Base-by-base conservation (phyloP, 2,329 filamentous ascomycete species). In the Arthroderma sp. region DNA sequence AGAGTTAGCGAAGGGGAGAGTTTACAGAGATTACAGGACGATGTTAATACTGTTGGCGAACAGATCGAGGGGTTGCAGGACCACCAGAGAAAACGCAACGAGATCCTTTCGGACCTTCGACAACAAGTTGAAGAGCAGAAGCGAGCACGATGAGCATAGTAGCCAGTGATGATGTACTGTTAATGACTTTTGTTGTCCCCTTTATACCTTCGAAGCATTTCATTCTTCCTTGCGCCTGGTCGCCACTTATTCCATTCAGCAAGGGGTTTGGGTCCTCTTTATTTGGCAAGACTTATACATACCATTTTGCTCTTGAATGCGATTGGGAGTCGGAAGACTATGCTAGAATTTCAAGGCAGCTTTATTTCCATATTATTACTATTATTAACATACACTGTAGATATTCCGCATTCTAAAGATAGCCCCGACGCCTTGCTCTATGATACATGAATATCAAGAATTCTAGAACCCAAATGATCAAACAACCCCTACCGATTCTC, bases 1-100 rank as follows among this genome's bases (percentile, higher is more conserved):
- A 51, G 61, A 70, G 56, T 63, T 42, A 79, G 80, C 57, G 77
- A 75, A 5, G 87, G 85, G 0, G 77, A 81, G 50, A 77, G 75
- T 49, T 62, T 96, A 49, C 83, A 87, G 64, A 78, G 80, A 33
- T 78, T 95, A 36, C 71, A 77, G 47, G 88, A 94, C 33, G 91
- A 98, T 65, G 75, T 98, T 60, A 76, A 83, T 56, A 84, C 85
- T 38, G 85, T 98, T n/a, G 81, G 77, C 57, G 89, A 96, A 66
- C 89, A 98, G 70, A 81, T 98, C 2, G 87, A 95, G 52, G 87
- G 88, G 1, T 63, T 98, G 52, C 87, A 94, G 68, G 68, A 72
- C 49, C 91, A 98, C 70, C 67, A 95, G 57, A 74, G 78, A 56
- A 79, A 80, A 52, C 74, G 91, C 49, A 78, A 89, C 64, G 77